phyloP scores from a whole-genome alignment of 1,284 basidiomycete genomes.

The Melampsora larici-populina region DNA sequence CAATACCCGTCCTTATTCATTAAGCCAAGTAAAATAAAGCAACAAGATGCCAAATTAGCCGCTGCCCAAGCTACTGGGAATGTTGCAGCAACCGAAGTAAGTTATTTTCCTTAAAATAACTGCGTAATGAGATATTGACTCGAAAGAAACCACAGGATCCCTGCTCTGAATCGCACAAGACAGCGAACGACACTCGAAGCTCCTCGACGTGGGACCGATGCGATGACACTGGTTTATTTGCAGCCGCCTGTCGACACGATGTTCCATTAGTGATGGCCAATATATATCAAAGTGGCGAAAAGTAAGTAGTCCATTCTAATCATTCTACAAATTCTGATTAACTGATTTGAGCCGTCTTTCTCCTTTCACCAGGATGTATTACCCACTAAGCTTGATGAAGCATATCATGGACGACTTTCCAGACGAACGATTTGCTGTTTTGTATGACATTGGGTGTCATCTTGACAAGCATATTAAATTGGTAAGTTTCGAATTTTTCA shows the following conservation, averaged over 20 bases:
- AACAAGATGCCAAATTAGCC: background rate
- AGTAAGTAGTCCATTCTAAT: background rate
- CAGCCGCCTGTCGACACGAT: conserved; percentile 24
- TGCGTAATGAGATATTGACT: background rate
- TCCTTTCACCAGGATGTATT: conserved; percentile 7
- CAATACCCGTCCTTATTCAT: conserved; percentile 12
- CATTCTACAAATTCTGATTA: background rate
- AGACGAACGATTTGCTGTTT: no score
- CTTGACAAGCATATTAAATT: conserved; percentile 1
- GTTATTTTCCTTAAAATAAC: background rate
- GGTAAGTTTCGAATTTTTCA: conserved; percentile 8
- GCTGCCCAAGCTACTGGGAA: background rate
- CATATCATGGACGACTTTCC: no score
- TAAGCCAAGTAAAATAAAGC: background rate
- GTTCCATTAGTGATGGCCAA: background rate
- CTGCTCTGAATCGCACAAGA: no score
- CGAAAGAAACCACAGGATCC: background rate
- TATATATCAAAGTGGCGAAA: conserved; percentile 8
- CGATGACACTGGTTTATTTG: no score
- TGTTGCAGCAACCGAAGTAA: background rate
- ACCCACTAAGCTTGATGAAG: conserved; percentile 19
- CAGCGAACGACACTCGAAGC: no score
- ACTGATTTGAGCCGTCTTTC: no score
- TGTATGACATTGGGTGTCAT: no score
- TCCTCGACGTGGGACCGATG: no score